Percentiles rank a stretch among this genome's conserved stretches.
These are phyloP conservation scores for Calonectria honghensis DNA, from an alignment of 2,329 filamentous ascomycete species.

Conservation along the genomic window DNA sequence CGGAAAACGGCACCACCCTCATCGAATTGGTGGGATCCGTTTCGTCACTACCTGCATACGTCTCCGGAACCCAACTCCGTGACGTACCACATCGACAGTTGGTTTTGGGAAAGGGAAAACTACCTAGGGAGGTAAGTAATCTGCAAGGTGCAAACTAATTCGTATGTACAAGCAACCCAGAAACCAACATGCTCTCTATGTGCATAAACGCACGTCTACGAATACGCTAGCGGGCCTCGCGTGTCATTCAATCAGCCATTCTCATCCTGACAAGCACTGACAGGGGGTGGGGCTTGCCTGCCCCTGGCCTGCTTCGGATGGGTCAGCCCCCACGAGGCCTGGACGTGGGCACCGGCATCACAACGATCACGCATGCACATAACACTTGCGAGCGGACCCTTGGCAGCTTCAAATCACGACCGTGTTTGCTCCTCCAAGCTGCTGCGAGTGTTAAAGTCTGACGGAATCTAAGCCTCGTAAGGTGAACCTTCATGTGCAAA, in stretches of 20 bases:
- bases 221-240: conserved; percentile 20
- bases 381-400: conserved; percentile 9
- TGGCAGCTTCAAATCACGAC: conserved; percentile 30
- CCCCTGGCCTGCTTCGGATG: conserved; percentile 9
- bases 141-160: conserved; percentile 26
- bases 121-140: conserved; percentile 15
- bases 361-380: conserved; percentile 30
- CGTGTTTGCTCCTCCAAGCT: conserved; percentile 26
- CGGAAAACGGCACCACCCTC: conserved; percentile 30
- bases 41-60: conserved; percentile 35
- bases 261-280: conserved; percentile 31
- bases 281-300: conserved; percentile 25
- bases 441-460: conserved; percentile 25
- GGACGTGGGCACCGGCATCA: conserved; percentile 32
- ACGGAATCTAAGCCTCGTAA: conserved; percentile 22
- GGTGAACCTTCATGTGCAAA: conserved; percentile 14
- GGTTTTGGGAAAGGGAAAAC: conserved; percentile 10
- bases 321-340: conserved; percentile 33
- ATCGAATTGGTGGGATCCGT: conserved; percentile 29
- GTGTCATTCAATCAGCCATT: conserved; percentile 21
- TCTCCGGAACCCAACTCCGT: conserved; percentile 20
- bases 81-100: conserved; percentile 21
- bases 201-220: conserved; percentile 24
- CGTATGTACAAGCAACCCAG: conserved; percentile 17
- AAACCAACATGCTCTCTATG: conserved; percentile 24